phyloP scores from a whole-genome alignment of 306 rosid species.

The Benincasa hispida region DNA sequence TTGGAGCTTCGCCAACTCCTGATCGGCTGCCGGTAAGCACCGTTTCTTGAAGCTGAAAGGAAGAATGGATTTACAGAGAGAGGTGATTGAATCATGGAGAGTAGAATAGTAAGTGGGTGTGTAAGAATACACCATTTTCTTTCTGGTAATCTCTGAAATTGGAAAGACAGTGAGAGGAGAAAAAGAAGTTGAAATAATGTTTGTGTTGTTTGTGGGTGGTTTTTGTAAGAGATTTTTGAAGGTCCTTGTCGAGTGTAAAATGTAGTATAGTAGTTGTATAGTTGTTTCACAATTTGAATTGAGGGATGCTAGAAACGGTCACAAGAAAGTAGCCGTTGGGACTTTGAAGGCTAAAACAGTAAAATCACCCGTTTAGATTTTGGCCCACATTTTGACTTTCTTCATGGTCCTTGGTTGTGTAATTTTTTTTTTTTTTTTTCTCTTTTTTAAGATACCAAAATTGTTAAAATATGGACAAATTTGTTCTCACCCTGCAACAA shows the following conservation, averaged over 20 bases:
- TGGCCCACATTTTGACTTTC: not conserved
- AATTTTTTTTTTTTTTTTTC: too few relatives aligned
- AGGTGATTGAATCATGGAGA: conserved; percentile 77
- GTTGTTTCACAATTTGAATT: not conserved
- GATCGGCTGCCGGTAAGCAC: conserved; percentile 38
- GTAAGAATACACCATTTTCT: conserved; percentile 70
- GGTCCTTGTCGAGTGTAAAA: not conserved
- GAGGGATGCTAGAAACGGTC: not conserved
- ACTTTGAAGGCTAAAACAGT: not conserved
- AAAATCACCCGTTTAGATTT: not conserved
- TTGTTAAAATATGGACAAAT: too few relatives aligned
- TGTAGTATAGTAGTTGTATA: not conserved
- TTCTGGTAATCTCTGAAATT: not conserved
- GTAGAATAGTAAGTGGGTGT: conserved; percentile 79
- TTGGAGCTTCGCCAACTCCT: conserved; percentile 46
- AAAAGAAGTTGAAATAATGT: not conserved
- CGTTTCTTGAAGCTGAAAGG: conserved; percentile 76
- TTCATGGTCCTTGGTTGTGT: not conserved
- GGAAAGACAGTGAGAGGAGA: not conserved
- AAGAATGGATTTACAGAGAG: conserved; percentile 64
- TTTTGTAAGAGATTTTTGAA: conserved; percentile 2
- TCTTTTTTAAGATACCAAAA: too few relatives aligned
- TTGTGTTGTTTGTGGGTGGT: not conserved
- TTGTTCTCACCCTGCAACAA: too few relatives aligned
- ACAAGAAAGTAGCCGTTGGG: conserved; percentile 5